Base-by-base conservation (phyloP, 345 rosid species). In the Tarenaya hassleriana region DNA sequence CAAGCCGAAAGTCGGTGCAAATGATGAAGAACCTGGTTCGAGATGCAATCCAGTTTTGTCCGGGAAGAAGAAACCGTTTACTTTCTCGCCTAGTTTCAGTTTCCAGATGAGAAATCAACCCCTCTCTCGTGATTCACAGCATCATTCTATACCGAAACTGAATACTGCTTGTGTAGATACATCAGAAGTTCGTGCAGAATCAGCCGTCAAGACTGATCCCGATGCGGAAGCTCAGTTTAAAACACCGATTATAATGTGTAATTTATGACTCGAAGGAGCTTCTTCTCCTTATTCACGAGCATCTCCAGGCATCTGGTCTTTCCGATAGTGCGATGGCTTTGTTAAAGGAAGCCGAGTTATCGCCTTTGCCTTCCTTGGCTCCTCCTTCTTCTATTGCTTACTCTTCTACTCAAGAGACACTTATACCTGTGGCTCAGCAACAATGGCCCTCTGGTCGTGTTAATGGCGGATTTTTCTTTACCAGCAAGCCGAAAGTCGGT, bases 161-260 rank as follows among this genome's bases (percentile, higher is more conserved):
- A 34, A 41, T 32, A 27, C 64, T 62, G 47, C 41, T 65, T 50
- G n/a, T n/a, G n/a, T n/a, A n/a, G n/a, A n/a, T n/a, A n/a, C n/a
- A n/a, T n/a, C n/a, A n/a, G n/a, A n/a, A n/a, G n/a, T n/a, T n/a
- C n/a, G n/a, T n/a, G n/a, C n/a, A n/a, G n/a, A n/a, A n/a, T n/a
- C n/a, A n/a, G n/a, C n/a, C n/a, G n/a, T n/a, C n/a, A n/a, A n/a
- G n/a, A n/a, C n/a, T n/a, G n/a, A n/a, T n/a, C n/a, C 94, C 12
- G 98, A 92, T 83, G 98, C 98, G 58, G 96, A 96, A 55, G 88
- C 88, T 49, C 98, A 96, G 29, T 31, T 56, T 92, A 66, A 78
- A 83, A 66, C 98, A 96, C 66, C 98, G 50, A 96, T 96, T 54
- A 88, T 92, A 53, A 77, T 88, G 52, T n/a, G n/a, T n/a, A n/a